Conservation (phyloP, 768 basidiomycete genomes). For the Hemileccinum rubropunctum region DNA sequence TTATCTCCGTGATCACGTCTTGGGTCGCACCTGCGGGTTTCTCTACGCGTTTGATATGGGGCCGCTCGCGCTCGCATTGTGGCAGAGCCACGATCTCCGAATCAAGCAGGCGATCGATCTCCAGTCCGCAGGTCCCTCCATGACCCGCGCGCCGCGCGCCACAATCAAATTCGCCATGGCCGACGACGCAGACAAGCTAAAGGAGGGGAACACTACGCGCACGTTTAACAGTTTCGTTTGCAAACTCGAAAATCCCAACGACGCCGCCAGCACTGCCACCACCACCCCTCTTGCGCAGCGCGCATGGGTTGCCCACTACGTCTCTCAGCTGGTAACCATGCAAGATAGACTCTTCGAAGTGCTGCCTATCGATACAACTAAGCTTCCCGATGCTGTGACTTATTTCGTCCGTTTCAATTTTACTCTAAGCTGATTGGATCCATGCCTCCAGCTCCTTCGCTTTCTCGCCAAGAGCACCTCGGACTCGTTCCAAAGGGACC, state of each 20-base stretch:
- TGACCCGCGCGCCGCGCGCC: conserved; percentile 16
- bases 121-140: conserved; percentile 18
- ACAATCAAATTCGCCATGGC: conserved; percentile 17
- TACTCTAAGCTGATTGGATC: conserved; percentile 1
- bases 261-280: not conserved
- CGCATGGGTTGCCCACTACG: conserved; percentile 32
- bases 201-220: conserved; percentile 14
- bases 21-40: conserved; percentile 27
- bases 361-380: conserved; percentile 26
- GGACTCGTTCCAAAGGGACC: conserved; percentile 25
- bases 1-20: conserved; percentile 29
- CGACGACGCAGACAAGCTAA: conserved; percentile 1
- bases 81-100: conserved; percentile 32
- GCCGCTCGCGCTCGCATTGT: conserved; percentile 28
- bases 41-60: conserved; percentile 32
- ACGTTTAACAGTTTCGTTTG: conserved; percentile 11
- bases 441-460: conserved; percentile 17
- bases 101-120: conserved; percentile 33
- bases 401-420: not conserved
- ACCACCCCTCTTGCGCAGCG: conserved; percentile 25
- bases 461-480: conserved; percentile 27
- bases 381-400: conserved; percentile 20
- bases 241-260: not conserved
- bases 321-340: conserved; percentile 23
- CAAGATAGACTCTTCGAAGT: conserved; percentile 21